Percentiles rank a stretch among this genome's conserved stretches.
Conservation (phyloP, 208 protist genomes). For the Trypanosoma congolense region DNA sequence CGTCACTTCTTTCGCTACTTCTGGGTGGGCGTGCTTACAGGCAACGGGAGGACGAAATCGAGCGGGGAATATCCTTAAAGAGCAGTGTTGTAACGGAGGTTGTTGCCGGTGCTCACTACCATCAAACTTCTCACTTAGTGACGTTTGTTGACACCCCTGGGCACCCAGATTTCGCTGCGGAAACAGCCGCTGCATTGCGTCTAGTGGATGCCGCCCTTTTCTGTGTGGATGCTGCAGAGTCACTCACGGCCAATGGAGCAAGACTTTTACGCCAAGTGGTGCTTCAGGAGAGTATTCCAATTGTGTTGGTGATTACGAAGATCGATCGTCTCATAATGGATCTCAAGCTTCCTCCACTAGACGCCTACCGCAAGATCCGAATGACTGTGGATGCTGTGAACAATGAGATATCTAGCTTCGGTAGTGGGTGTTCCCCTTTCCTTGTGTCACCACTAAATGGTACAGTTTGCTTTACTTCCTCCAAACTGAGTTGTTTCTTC, state of each 20-base stretch:
- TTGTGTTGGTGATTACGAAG: constrained; percentile 96
- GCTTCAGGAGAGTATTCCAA: constrained; percentile 64
- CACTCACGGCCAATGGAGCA: constrained; percentile 81
- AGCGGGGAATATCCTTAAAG: constrained; percentile 63
- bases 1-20: constrained; percentile 89
- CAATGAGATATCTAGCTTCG: constrained; percentile 69
- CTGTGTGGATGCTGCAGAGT: constrained; percentile 97
- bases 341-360: constrained; percentile 96
- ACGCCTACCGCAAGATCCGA: constrained; percentile 98
- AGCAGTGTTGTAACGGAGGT: constrained; percentile 58
- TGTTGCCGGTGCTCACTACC: constrained; percentile 33
- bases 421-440: constrained; percentile 15
- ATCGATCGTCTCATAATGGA: constrained; percentile 98
- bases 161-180: constrained; percentile 96
- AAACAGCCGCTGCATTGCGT: constrained; percentile 90
- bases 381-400: constrained; percentile 97
- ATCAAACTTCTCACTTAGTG: constrained; percentile 72
- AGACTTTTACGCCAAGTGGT: constrained; percentile 83
- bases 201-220: constrained; percentile 95
- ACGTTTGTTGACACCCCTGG: constrained; percentile 99
- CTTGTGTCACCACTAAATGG: constrained; percentile 76
- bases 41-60: constrained; percentile 54
- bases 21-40: constrained; percentile 36
- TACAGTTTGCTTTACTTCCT: constrained; percentile 90
- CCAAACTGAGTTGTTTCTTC: constrained; percentile 90